These are phyloP conservation scores for Trametes sp. DNA, from an alignment of 1,284 basidiomycete species.

Conservation along the genomic window DNA sequence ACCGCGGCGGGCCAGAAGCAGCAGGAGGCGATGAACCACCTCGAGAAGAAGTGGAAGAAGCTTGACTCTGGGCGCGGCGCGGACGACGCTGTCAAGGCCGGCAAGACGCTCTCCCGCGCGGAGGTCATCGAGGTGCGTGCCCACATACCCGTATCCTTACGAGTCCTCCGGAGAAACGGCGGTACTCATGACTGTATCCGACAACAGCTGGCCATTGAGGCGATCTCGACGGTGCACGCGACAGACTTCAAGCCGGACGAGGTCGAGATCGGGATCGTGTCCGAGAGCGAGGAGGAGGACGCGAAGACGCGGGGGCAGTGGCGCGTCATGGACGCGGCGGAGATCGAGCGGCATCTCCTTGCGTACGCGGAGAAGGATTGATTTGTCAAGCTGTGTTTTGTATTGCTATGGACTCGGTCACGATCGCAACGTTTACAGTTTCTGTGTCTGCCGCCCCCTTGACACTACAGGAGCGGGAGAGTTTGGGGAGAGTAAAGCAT, in stretches of 20 bases:
- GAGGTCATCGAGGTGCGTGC: constrained; percentile 84
- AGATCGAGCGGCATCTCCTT: constrained; percentile 87
- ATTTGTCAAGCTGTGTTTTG: constrained; percentile 31
- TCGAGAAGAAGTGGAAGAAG: constrained; percentile 99
- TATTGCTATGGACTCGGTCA: constrained; percentile 29
- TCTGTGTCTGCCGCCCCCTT: neutral
- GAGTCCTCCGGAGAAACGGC: no score
- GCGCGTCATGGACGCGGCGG: constrained; percentile 84
- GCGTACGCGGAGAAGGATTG: constrained; percentile 95
- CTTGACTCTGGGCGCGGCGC: constrained; percentile 77
- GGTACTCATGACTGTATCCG: no score
- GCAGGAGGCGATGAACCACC: constrained; percentile 97
- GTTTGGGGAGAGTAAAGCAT: no score
- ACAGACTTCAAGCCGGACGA: constrained; percentile 95
- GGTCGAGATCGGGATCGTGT: constrained; percentile 88
- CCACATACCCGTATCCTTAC: no score
- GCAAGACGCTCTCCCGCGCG: constrained; percentile 66
- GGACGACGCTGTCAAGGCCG: constrained; percentile 77
- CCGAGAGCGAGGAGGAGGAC: constrained; percentile 72
- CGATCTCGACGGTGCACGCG: constrained; percentile 90
- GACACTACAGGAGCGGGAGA: no score
- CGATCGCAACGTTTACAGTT: constrained; percentile 12
- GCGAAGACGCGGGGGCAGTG: constrained; percentile 75
- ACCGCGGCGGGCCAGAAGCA: constrained; percentile 98
- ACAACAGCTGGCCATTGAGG: constrained; percentile 89